Evolutionary conservation across 257 asterid genomes (phyloP).

Genomic region (Orobanche coerulescens): DNA sequence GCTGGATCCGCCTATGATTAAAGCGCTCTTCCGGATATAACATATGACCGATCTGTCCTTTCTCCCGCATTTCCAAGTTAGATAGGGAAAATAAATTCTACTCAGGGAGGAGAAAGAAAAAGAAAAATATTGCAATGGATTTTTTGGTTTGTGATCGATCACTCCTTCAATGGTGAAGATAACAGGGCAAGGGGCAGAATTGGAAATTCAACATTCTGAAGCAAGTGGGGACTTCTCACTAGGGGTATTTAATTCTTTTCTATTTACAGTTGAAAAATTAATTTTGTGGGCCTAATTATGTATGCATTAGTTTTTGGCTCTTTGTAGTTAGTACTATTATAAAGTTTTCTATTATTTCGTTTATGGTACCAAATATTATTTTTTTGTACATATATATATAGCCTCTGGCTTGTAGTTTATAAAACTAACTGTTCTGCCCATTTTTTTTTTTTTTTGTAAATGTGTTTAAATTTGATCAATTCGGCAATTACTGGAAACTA

Average conservation of each 20-base stretch:
- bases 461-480: slow-evolving; percentile 4
- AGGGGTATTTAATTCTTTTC: slow-evolving; percentile 22
- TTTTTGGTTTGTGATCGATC: not conserved
- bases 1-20: no score
- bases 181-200: no score
- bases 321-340: no score
- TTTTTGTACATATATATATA: slow-evolving; percentile 21
- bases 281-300: slow-evolving; percentile 25
- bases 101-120: no score
- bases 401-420: slow-evolving; percentile 19
- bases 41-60: no score
- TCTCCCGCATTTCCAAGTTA: no score
- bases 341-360: no score
- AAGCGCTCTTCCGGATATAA: no score
- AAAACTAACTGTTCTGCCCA: slow-evolving; percentile 4
- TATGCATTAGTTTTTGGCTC: slow-evolving; percentile 26
- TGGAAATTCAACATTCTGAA: no score
- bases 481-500: slow-evolving; percentile 10
- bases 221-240: slow-evolving; percentile 24
- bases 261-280: slow-evolving; percentile 19
- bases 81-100: no score
- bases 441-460: slow-evolving; percentile 14
- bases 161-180: slow-evolving; percentile 17
- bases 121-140: no score
- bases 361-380: slow-evolving; percentile 16